Conservation (phyloP, 768 basidiomycete species). For the Trametes punicea region DNA sequence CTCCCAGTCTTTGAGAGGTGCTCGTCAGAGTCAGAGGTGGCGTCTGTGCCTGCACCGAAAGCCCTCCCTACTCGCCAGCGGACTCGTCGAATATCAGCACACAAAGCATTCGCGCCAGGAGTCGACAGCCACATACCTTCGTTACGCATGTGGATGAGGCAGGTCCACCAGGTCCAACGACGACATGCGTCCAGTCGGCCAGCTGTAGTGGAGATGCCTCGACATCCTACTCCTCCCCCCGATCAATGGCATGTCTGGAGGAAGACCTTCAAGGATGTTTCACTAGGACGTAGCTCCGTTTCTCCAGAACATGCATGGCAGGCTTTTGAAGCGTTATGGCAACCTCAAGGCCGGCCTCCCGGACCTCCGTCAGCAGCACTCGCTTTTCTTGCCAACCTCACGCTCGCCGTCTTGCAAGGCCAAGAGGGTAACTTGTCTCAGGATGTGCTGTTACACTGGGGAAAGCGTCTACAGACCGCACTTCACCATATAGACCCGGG, state of each 20-base stretch:
- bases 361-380: background rate
- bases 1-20: background rate
- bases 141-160: conserved; percentile 11
- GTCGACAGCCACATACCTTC: conserved; percentile 16
- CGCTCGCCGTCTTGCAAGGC: conserved; percentile 1
- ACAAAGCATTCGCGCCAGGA: conserved; percentile 13
- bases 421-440: background rate
- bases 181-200: conserved; percentile 31
- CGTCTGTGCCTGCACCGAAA: background rate
- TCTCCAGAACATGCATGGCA: conserved; percentile 38
- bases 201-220: background rate
- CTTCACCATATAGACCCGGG: conserved; percentile 30
- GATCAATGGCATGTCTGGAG: background rate
- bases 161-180: conserved; percentile 20
- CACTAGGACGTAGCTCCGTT: background rate
- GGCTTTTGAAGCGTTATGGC: conserved; percentile 30
- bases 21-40: background rate
- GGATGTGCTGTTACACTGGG: conserved; percentile 33
- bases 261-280: conserved; percentile 2
- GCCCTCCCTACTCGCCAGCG: conserved; percentile 16
- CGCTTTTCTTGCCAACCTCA: conserved; percentile 7
- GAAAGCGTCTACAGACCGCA: conserved; percentile 34
- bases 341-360: background rate
- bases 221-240: background rate
- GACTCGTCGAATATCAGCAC: conserved; percentile 19